Evolutionary conservation across 495 filamentous ascomycete genomes (phyloP).

Genomic region (Penicillium herquei): DNA sequence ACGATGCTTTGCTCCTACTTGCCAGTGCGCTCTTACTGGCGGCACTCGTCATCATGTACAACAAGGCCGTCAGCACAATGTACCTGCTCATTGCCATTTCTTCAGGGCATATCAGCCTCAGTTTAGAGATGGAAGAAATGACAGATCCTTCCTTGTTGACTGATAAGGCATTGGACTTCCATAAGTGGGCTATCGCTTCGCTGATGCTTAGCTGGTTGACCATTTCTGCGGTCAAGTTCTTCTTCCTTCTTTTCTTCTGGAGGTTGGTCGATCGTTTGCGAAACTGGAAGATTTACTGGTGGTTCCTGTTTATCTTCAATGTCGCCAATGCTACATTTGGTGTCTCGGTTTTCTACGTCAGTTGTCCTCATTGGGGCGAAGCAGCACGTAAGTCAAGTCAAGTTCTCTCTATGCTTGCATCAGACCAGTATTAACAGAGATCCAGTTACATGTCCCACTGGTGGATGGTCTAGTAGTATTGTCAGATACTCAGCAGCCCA

Average conservation of each 20-base stretch:
- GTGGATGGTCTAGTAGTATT: background rate
- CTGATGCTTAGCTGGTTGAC: background rate
- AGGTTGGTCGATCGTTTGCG: background rate
- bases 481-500: background rate
- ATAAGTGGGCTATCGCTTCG: background rate
- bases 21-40: background rate
- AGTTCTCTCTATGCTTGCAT: background rate
- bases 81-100: background rate
- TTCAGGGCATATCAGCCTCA: too few relatives aligned
- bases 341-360: background rate
- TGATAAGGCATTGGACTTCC: background rate
- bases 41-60: background rate
- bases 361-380: slow-evolving; percentile 1
- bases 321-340: background rate
- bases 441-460: background rate
- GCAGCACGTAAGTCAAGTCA: background rate
- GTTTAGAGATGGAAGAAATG: too few relatives aligned
- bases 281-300: slow-evolving; percentile 1
- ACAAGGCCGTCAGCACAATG: background rate
- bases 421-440: too few relatives aligned
- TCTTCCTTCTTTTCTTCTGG: background rate
- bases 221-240: background rate
- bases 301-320: background rate
- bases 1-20: background rate
- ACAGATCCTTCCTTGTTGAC: background rate